These are phyloP conservation scores for Oryza meyeriana DNA, from an alignment of 176 grass and related monocot genomes.

Conservation along the genomic window DNA sequence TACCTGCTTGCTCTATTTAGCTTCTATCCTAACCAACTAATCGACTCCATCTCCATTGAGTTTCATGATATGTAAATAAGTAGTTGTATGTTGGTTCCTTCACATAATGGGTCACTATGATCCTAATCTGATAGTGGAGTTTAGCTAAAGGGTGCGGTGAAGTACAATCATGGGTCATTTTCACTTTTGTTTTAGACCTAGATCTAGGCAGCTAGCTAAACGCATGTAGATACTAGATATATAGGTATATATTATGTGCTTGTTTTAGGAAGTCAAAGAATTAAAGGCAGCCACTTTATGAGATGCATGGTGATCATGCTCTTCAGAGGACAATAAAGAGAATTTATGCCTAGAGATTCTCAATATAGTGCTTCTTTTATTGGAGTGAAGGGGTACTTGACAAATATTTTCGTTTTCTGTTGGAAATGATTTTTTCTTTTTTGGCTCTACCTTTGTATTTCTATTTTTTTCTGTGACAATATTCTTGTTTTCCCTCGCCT, in stretches of 20 bases:
- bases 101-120: not conserved
- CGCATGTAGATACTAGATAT: not conserved
- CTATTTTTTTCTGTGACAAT: not conserved
- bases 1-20: slow-evolving; percentile 32
- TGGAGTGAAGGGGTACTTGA: slow-evolving; percentile 15
- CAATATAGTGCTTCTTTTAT: slow-evolving; percentile 30
- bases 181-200: not conserved
- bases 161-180: slow-evolving; percentile 5
- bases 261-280: slow-evolving; percentile 26
- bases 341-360: slow-evolving; percentile 31
- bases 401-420: not conserved
- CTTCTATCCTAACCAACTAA: not conserved
- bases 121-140: slow-evolving; percentile 19
- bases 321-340: slow-evolving; percentile 31
- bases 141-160: not conserved
- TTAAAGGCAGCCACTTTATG: slow-evolving; percentile 18
- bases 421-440: not conserved
- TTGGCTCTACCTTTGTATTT: not conserved
- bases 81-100: not conserved
- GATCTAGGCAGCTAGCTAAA: not conserved
- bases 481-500: not conserved
- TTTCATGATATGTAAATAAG: slow-evolving; percentile 21
- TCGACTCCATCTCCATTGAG: not conserved
- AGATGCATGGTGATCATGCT: slow-evolving; percentile 25
- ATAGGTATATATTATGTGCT: slow-evolving; percentile 7